These are phyloP conservation scores for Sugiyamaella floridensis DNA, from an alignment of 805 yeast genomes.

Conservation along the genomic window DNA sequence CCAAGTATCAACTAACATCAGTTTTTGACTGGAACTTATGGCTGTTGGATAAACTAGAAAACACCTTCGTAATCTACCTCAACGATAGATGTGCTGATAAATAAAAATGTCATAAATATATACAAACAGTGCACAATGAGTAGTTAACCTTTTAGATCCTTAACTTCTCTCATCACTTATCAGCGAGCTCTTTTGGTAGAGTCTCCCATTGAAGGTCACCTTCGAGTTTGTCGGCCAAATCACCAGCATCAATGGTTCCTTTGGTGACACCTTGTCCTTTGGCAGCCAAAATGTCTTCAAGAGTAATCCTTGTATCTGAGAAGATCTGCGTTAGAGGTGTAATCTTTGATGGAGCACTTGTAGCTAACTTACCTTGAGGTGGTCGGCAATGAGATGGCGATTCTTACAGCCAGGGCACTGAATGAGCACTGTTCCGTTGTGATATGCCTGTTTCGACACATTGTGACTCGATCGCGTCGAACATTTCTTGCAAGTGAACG, in stretches of 20 bases:
- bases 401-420: slow-evolving; percentile 88
- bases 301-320: slow-evolving; percentile 66
- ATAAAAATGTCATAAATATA: too few relatives aligned
- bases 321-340: slow-evolving; percentile 41
- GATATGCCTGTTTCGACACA: slow-evolving; percentile 89
- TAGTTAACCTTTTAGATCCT: too few relatives aligned
- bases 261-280: slow-evolving; percentile 70
- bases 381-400: slow-evolving; percentile 89
- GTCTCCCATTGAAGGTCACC: slow-evolving; percentile 28
- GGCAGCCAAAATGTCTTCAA: slow-evolving; percentile 68
- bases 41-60: too few relatives aligned
- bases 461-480: slow-evolving; percentile 76
- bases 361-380: slow-evolving; percentile 42
- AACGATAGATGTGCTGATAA: too few relatives aligned
- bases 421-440: slow-evolving; percentile 75
- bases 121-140: too few relatives aligned
- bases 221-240: slow-evolving; percentile 10
- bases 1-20: not conserved
- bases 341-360: not conserved
- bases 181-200: slow-evolving; percentile 9
- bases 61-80: too few relatives aligned
- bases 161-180: slow-evolving; percentile 2
- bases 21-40: too few relatives aligned
- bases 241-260: slow-evolving; percentile 50
- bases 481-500: slow-evolving; percentile 90